Evolutionary conservation across 2,329 filamentous ascomycete species (phyloP).

Genomic region (Diaporthe caulivora): DNA sequence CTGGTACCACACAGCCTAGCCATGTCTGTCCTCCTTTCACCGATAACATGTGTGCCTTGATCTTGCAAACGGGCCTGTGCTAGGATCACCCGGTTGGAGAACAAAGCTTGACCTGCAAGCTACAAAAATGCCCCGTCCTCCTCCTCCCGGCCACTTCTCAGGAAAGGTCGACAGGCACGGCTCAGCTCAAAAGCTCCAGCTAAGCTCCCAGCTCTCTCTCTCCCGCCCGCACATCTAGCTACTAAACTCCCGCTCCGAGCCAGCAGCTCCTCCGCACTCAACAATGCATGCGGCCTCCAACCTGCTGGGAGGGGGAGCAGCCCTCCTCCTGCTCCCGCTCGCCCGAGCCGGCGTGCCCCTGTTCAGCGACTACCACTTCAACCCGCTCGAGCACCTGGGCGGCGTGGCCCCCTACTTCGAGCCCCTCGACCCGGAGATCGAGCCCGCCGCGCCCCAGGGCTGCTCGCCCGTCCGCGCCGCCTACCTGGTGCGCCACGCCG

Average conservation of each 20-base stretch:
- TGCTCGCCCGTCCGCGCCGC: constrained; percentile 65
- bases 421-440: constrained; percentile 60
- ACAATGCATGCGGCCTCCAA: constrained; percentile 19
- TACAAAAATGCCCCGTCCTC: constrained; percentile 15
- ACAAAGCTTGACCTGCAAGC: constrained; percentile 19
- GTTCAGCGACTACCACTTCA: constrained; percentile 63
- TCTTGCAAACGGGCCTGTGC: background rate
- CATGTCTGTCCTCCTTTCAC: background rate
- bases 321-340: constrained; percentile 16
- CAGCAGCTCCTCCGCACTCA: too few species aligned
- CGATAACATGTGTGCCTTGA: background rate
- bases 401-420: constrained; percentile 71
- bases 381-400: constrained; percentile 65
- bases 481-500: constrained; percentile 70
- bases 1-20: constrained; percentile 12
- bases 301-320: constrained; percentile 22
- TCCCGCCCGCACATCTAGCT: too few species aligned
- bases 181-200: background rate
- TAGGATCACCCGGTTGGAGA: background rate
- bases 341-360: constrained; percentile 43
- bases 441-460: constrained; percentile 59
- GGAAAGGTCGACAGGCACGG: background rate
- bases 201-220: background rate
- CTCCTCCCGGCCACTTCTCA: background rate
- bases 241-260: background rate